Conservation (phyloP, 371 early-diverging fungal species). For the Mucor plumbeus region DNA sequence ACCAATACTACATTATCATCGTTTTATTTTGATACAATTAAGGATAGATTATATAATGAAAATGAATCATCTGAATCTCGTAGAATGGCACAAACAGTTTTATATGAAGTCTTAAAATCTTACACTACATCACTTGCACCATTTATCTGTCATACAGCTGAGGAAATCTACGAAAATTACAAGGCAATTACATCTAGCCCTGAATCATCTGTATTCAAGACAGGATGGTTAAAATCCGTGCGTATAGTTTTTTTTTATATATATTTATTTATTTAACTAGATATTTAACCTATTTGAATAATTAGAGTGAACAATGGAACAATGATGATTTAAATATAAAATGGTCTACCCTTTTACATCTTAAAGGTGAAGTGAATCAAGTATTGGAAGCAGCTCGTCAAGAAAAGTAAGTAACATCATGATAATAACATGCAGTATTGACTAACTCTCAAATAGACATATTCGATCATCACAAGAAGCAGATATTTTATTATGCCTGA, state of each 20-base stretch:
- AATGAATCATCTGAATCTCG: conserved; percentile 41
- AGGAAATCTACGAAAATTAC: conserved; percentile 79
- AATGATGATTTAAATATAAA: conserved; percentile 53
- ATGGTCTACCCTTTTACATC: conserved; percentile 59
- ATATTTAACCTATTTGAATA: background rate
- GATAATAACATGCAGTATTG: too few relatives aligned
- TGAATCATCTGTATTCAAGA: conserved; percentile 66
- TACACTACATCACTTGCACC: conserved; percentile 73
- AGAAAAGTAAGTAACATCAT: conserved; percentile 51
- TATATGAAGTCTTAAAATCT: conserved; percentile 71
- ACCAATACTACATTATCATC: conserved; percentile 74
- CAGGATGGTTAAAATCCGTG: conserved; percentile 64
- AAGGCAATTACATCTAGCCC: conserved; percentile 45
- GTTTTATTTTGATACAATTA: conserved; percentile 84
- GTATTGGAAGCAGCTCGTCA: conserved; percentile 72
- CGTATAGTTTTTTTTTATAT: conserved; percentile 1
- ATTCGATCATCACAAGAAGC: conserved; percentile 68
- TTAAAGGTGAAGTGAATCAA: conserved; percentile 70
- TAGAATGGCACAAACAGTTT: conserved; percentile 71
- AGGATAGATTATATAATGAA: conserved; percentile 83
- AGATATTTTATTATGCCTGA: conserved; percentile 44
- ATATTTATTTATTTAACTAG: background rate
- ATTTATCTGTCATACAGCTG: conserved; percentile 75
- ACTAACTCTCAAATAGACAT: conserved; percentile 25
- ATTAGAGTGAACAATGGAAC: conserved; percentile 58